phyloP scores from a whole-genome alignment of 768 basidiomycete species.

The Lactarius quietus region DNA sequence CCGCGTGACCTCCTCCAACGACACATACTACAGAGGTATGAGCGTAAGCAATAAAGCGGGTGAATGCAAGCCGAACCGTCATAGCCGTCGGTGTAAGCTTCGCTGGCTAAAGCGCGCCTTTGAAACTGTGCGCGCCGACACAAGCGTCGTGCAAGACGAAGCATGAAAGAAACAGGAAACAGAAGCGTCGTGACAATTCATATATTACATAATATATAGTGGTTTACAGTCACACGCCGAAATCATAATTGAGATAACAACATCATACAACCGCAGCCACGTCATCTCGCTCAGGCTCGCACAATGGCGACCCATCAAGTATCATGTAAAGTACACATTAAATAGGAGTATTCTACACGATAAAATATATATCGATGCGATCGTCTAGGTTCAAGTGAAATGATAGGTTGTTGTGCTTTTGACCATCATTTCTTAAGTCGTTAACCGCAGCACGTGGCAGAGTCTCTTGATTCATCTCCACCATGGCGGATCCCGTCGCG shows the following conservation, averaged over 20 bases:
- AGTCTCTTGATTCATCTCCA: not conserved
- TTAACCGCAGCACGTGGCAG: not conserved
- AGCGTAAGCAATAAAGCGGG: not conserved
- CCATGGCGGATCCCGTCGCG: conserved; percentile 69
- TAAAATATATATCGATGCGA: not conserved
- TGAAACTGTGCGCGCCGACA: conserved; percentile 2
- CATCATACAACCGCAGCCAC: too few species aligned
- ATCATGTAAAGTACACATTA: not conserved
- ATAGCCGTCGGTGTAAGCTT: conserved; percentile 1
- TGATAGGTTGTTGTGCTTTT: not conserved
- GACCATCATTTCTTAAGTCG: not conserved
- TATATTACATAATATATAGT: not conserved
- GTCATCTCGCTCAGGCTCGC: too few species aligned
- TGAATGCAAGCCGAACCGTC: conserved; percentile 7
- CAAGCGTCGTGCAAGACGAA: conserved; percentile 10
- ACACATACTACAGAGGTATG: conserved; percentile 55
- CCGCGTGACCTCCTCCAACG: conserved; percentile 94
- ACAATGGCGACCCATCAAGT: too few species aligned
- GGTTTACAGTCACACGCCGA: not conserved
- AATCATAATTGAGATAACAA: too few species aligned
- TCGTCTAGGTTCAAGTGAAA: not conserved
- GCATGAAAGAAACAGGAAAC: conserved; percentile 6
- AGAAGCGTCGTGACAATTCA: not conserved
- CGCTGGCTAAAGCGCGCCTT: conserved; percentile 4
- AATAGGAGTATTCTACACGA: not conserved